Evolutionary conservation across 768 basidiomycete species (phyloP).

Genomic region (Calocybe gangraenosa): DNA sequence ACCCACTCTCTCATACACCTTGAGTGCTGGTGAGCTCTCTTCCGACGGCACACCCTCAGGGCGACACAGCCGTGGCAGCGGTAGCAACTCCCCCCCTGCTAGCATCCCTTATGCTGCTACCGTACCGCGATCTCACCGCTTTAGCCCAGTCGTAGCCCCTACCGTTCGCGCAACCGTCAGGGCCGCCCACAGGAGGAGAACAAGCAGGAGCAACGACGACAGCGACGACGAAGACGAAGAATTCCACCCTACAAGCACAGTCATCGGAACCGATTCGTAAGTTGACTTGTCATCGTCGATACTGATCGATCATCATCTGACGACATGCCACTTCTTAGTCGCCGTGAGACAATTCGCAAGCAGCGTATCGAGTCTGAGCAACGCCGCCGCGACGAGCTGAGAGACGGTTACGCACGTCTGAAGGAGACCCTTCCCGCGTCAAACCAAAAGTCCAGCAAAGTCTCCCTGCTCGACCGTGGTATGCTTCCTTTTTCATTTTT

Average conservation of each 20-base stretch:
- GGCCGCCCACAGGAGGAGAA: slow-evolving; percentile 38
- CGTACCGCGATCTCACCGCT: slow-evolving; percentile 73
- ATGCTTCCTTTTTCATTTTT: slow-evolving; percentile 23
- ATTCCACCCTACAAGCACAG: slow-evolving; percentile 50
- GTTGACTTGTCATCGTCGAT: slow-evolving; percentile 12
- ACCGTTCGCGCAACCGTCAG: slow-evolving; percentile 52
- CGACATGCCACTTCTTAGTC: slow-evolving; percentile 29
- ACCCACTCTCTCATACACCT: slow-evolving; percentile 62
- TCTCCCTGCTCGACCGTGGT: slow-evolving; percentile 84
- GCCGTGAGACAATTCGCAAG: slow-evolving; percentile 86
- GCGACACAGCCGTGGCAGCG: slow-evolving; percentile 68
- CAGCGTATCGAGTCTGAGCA: slow-evolving; percentile 95
- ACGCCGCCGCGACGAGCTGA: slow-evolving; percentile 86
- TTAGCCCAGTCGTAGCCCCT: slow-evolving; percentile 66
- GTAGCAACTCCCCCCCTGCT: slow-evolving; percentile 45
- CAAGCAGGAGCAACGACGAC: slow-evolving; percentile 55
- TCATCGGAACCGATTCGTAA: slow-evolving; percentile 51
- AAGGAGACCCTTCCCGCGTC: slow-evolving; percentile 87
- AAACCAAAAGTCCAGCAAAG: slow-evolving; percentile 93
- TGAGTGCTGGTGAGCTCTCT: slow-evolving; percentile 67
- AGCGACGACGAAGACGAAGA: slow-evolving; percentile 75
- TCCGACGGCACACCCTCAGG: slow-evolving; percentile 68
- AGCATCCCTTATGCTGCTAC: slow-evolving; percentile 50
- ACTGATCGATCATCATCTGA: not conserved
- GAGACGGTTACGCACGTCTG: slow-evolving; percentile 87